A percentile compares a stretch with the other conserved stretches of the same genome.
phyloP scores from a whole-genome alignment of 2,329 filamentous ascomycete species.

The Simplicillium aogashimaense region DNA sequence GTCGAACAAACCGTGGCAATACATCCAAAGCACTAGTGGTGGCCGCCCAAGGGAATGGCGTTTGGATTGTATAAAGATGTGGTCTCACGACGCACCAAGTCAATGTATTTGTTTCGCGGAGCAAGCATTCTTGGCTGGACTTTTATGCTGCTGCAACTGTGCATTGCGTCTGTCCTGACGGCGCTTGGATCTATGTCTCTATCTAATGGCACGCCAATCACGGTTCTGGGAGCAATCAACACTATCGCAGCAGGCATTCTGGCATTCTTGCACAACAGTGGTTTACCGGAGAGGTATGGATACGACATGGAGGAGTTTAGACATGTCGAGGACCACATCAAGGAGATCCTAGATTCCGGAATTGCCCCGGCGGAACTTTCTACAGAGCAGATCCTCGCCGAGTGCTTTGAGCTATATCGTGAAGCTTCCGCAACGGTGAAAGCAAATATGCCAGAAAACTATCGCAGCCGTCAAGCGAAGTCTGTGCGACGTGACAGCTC shows the following conservation, averaged over 20 bases:
- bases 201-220: conserved; percentile 29
- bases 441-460: conserved; percentile 34
- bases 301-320: conserved; percentile 38
- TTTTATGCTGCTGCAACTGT: conserved; percentile 38
- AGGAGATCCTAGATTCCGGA: conserved; percentile 36
- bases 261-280: conserved; percentile 43
- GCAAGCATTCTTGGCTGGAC: conserved; percentile 32
- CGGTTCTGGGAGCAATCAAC: conserved; percentile 38
- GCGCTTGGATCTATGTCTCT: conserved; percentile 34
- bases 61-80: conserved; percentile 39
- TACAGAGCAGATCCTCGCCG: conserved; percentile 34
- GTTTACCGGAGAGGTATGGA: conserved; percentile 40
- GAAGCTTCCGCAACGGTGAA: conserved; percentile 35
- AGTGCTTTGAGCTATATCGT: conserved; percentile 35
- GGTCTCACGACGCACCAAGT: conserved; percentile 32
- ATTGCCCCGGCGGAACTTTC: conserved; percentile 31
- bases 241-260: conserved; percentile 39
- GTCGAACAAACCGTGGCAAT: conserved; percentile 30
- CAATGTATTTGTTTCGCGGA: conserved; percentile 31
- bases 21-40: conserved; percentile 30
- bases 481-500: conserved; percentile 4
- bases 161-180: conserved; percentile 37
- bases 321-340: conserved; percentile 38
- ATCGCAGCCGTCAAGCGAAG: conserved; percentile 13
- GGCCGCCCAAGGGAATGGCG: conserved; percentile 36